phyloP scores from a whole-genome alignment of 1,284 basidiomycete species.

The Malassezia obtusa region DNA sequence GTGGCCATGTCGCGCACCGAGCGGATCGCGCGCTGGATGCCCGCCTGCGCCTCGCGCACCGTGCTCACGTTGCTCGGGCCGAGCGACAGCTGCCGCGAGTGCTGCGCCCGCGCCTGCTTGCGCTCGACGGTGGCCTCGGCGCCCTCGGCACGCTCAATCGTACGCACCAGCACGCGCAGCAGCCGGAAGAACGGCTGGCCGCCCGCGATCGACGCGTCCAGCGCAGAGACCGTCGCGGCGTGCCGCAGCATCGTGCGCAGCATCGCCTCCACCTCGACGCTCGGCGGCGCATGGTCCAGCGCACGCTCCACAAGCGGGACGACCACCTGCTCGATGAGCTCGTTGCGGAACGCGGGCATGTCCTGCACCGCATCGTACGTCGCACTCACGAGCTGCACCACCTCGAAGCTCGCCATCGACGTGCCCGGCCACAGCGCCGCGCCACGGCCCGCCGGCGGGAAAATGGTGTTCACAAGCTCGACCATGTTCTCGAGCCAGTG shows the following conservation, averaged over 20 bases:
- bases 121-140: neutral
- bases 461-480: conserved; percentile 36
- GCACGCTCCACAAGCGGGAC: conserved; percentile 33
- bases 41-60: neutral
- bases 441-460: conserved; percentile 7
- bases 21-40: conserved; percentile 21
- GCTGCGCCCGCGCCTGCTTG: conserved; percentile 1
- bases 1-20: conserved; percentile 32
- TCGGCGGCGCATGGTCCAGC: conserved; percentile 17
- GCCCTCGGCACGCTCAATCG: conserved; percentile 1
- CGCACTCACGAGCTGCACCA: conserved; percentile 32
- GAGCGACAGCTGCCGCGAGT: conserved; percentile 10
- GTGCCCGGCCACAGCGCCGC: neutral
- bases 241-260: conserved; percentile 35
- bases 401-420: conserved; percentile 23
- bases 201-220: conserved; percentile 1
- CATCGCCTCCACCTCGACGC: conserved; percentile 21
- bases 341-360: conserved; percentile 28
- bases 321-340: conserved; percentile 33
- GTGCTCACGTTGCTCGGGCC: conserved; percentile 2
- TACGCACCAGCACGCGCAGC: conserved; percentile 20
- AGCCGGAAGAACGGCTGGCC: neutral
- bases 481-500: conserved; percentile 40
- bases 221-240: conserved; percentile 22
- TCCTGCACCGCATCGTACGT: conserved; percentile 41